Evolutionary conservation across 2,329 filamentous ascomycete species (phyloP), one percentile per base, ranked within the genome.

Genomic region (Metarhizium guizhouense): DNA sequence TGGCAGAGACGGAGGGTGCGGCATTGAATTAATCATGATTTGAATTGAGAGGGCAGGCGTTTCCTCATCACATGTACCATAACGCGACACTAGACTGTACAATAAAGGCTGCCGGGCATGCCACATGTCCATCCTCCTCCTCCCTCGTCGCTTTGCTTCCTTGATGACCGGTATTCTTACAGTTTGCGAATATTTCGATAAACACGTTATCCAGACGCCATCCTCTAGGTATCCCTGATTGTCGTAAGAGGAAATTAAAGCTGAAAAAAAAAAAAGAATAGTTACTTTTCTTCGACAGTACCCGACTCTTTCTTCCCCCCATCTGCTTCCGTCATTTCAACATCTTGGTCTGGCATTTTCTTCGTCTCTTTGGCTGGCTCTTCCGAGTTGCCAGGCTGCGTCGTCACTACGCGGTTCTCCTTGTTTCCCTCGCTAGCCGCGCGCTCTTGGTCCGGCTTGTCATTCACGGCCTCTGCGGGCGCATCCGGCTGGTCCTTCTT

Each of bases 361-460:
- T 56, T 55, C 11, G 49, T 10, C n/a, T 53, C 59, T 43, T 61
- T 51, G 13, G 54, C 53, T 14, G 47, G 50, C 13, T 51, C 53
- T 29, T 57, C 54, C 25, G 18, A 20, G 54, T 50, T 53, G 54
- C 54, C 14, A 58, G 57, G 53, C 61, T 57, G 13, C 58, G 42
- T 25, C 42, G n/a, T 45, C 16, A 16, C 40, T 16, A 47, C 13
- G 45, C 62, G 67, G 56, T 81, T 80, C 64, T 79, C 77, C 65
- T 79, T 81, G 51, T 80, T 72, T 0, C 71, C 71, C 43, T 75
- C 70, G 43, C 65, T 70, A 7, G 60, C 59, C 34, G 62, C 51
- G 40, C 64, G 67, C 49, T 63, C 62, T 42, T 64, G 67, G 40
- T 65, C 62, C 25, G 63, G 62, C 48, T 69, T 65, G 52, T 68